These are phyloP conservation scores for Pholiota conissans DNA, from an alignment of 768 basidiomycete genomes.

Conservation along the genomic window DNA sequence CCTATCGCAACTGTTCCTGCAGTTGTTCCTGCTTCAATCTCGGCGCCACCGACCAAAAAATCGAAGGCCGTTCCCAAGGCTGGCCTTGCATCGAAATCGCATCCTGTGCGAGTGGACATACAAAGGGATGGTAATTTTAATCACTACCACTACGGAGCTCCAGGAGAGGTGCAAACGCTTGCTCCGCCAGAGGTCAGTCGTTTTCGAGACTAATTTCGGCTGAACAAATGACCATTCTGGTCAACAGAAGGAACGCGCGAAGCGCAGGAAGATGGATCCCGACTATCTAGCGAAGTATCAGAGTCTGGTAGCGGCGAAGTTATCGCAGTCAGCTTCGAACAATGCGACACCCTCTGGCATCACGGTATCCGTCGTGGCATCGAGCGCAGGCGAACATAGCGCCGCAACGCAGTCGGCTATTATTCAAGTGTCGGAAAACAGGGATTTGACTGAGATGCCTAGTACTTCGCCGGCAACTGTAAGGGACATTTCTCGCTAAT, in stretches of 20 bases:
- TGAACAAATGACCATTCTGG: too few species aligned
- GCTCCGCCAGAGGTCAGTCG: not conserved
- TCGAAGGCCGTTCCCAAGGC: not conserved
- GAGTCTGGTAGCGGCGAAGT: not conserved
- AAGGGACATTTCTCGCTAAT: not conserved
- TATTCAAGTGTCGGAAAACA: too few species aligned
- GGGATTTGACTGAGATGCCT: not conserved
- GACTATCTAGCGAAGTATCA: conserved; percentile 17
- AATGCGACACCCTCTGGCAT: not conserved
- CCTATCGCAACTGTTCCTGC: not conserved
- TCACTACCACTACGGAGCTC: conserved; percentile 15
- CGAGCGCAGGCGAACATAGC: too few species aligned
- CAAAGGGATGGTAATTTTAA: conserved; percentile 5
- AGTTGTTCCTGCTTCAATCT: not conserved
- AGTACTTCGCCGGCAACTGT: not conserved
- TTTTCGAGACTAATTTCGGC: too few species aligned
- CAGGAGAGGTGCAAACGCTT: too few species aligned
- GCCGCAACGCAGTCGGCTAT: too few species aligned
- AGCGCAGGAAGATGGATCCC: conserved; percentile 20
- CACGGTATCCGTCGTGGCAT: too few species aligned
- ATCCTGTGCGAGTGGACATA: not conserved
- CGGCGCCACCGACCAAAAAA: not conserved
- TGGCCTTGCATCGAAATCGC: not conserved
- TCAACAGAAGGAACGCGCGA: conserved; percentile 7
- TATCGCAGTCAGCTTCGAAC: not conserved